Evolutionary conservation across 495 filamentous ascomycete genomes (phyloP), one percentile per base, ranked within the genome.

Genomic region (Ascodesmis nigricans): DNA sequence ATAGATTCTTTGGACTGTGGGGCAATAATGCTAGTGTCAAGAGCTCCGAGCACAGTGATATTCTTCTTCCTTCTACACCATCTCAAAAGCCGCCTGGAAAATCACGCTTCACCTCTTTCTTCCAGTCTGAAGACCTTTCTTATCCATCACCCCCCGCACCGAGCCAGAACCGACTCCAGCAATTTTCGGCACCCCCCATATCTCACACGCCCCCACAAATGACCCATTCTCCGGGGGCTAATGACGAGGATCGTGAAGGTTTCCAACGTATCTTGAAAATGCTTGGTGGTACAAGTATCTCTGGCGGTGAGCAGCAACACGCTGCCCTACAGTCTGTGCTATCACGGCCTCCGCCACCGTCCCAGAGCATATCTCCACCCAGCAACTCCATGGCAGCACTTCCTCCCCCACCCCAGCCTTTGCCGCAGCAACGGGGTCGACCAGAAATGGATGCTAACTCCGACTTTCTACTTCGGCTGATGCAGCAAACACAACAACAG

Each of bases 191-290:
- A 43, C 58, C 5, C 40, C 59, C 29, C 29, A 9, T 33, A 15
- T 20, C 25, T 13, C 36, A 17, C 6, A 43, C 42, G 11, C 47
- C 46, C 27, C 29, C 36, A 7, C 25, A 16, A 17, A 22, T 13
- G 10, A 30, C 32, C 22, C 31, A 41, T 7, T 37, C 35, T 20
- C 31, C 31, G 4, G n/a, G n/a, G n/a, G 36, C 36, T 31, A 42
- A 52, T 21, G 59, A 64, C n/a, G 73, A 76, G 15, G 84, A 97
- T 40, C 83, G 79, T 54, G 72, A 78, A 57, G 87, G 78, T 0
- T 97, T 97, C 52, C 74, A 84, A 39, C 69, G 73, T 29, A 74
- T 97, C 25, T 57, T 97, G 21, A 67, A 77, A 40, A 90, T 93
- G 65, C 67, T 97, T 23, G 67, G 60, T 35, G 63, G 64, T 11